Percentiles rank a stretch among this genome's conserved stretches.
Evolutionary conservation across 1,284 basidiomycete species (phyloP).

Genomic region (Cryptococcus sp.): DNA sequence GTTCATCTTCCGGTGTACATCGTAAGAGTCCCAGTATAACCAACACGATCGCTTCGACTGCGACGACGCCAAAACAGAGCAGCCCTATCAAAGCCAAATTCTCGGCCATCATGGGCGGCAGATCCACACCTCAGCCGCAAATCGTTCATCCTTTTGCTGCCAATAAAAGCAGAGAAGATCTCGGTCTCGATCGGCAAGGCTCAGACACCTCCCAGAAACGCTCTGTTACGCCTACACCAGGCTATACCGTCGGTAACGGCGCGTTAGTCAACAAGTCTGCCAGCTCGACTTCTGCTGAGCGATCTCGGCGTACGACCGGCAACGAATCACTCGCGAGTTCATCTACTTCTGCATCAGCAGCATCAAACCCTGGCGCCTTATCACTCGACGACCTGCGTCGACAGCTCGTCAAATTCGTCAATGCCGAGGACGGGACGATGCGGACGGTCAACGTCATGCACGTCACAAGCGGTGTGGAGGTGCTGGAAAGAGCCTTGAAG

Average conservation of each 20-base stretch:
- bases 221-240: slow-evolving; percentile 12
- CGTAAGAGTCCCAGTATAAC: slow-evolving; percentile 16
- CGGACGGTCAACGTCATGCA: slow-evolving; percentile 76
- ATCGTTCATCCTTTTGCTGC: slow-evolving; percentile 44
- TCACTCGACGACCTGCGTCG: slow-evolving; percentile 75
- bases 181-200: slow-evolving; percentile 7
- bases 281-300: slow-evolving; percentile 4
- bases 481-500: slow-evolving; percentile 79
- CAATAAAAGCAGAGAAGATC: slow-evolving; percentile 13
- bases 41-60: slow-evolving; percentile 10
- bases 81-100: slow-evolving; percentile 37
- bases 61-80: slow-evolving; percentile 20
- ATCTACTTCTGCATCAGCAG: slow-evolving; percentile 5
- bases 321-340: slow-evolving; percentile 12
- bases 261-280: background rate
- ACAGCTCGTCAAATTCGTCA: slow-evolving; percentile 80
- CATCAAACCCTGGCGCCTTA: slow-evolving; percentile 41
- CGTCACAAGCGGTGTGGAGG: slow-evolving; percentile 75
- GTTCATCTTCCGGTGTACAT: background rate
- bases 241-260: background rate
- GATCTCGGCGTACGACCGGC: slow-evolving; percentile 6
- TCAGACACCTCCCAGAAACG: slow-evolving; percentile 5
- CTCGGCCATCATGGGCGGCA: slow-evolving; percentile 17
- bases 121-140: slow-evolving; percentile 11
- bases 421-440: slow-evolving; percentile 73